Base-by-base conservation (phyloP, 1,139 yeast species). In the Sugiyamaella grinbergsii region DNA sequence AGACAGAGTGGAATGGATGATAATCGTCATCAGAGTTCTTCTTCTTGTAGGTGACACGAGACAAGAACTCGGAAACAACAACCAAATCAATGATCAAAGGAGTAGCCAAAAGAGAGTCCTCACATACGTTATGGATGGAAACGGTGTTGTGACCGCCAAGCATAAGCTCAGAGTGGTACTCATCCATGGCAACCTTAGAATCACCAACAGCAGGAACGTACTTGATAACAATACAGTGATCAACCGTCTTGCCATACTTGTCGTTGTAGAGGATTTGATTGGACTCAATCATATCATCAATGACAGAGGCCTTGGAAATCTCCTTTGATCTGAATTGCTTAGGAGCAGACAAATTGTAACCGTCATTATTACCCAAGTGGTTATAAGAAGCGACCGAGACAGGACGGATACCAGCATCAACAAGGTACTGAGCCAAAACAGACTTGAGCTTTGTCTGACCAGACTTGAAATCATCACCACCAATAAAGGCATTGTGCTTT, bases 131-230 rank as follows among this genome's bases (percentile, higher is more conserved):
- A 75, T 90, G 96, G 66, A 91, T 85, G 51, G 94, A 83, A 59
- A 91, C 86, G 69, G 93, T 85, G 76, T 90, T 91, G 75, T 90
- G 97, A 44, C 98, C 98, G 56, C 98, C 98, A 64, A 91, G 80
- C 97, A 91, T 90, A 69, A 91, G 82, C 72, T 91, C 97, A 55
- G 95, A 85, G 75, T 90, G 89, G 74, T 91, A 91, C 75, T 91
- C 97, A 71, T 91, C 98, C 97, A 91, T 91, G 50, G 98, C 98
- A 57, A 91, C 96, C 78, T 91, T 91, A 60, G 95, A 83, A 71
- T 91, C 98, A 43, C 96, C 96, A 51, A 91, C 97, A 7, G 97
- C 97, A 54, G 88, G 86, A 67, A 91, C 75, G 71, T 91, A 90
- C 75, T 91, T 91, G 75, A 91, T 91, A 58, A 91, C 98, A 70